Evolutionary conservation across 345 rosid species (phyloP).

Genomic region (Kandelia obovata): DNA sequence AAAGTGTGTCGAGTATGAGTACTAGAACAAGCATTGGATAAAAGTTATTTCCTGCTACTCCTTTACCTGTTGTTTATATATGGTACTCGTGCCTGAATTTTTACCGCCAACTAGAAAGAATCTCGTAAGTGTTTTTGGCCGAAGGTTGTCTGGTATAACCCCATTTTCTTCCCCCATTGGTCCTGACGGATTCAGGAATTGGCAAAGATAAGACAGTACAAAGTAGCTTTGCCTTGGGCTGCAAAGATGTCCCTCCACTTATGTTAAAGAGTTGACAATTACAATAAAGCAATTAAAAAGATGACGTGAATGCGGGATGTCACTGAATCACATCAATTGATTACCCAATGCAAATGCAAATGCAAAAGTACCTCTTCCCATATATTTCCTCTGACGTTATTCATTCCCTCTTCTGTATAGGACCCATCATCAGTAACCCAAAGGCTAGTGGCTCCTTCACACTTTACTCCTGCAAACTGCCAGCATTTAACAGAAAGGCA

Average conservation of each 20-base stretch:
- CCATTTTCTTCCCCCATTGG: conserved; percentile 32
- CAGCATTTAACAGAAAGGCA: conserved; percentile 21
- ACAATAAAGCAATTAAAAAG: conserved; percentile 8
- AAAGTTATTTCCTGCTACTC: neutral
- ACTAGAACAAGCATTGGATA: neutral
- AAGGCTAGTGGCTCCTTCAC: conserved; percentile 64
- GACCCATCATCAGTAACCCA: conserved; percentile 68
- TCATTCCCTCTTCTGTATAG: conserved; percentile 80
- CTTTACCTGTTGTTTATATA: conserved; percentile 69
- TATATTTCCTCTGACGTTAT: conserved; percentile 37
- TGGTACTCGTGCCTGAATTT: conserved; percentile 79
- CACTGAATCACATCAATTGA: neutral
- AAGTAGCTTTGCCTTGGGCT: conserved; percentile 47
- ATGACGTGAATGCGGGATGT: conserved; percentile 10
- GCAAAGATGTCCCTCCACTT: conserved; percentile 14
- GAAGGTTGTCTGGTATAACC: conserved; percentile 7
- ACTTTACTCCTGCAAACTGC: conserved; percentile 59
- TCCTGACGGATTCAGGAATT: conserved; percentile 27
- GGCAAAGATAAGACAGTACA: conserved; percentile 59
- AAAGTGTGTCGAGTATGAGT: neutral
- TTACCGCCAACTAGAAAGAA: conserved; percentile 68
- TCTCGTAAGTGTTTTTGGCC: conserved; percentile 36
- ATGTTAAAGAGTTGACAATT: conserved; percentile 10
- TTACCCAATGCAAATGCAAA: neutral
- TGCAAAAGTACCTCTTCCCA: conserved; percentile 62